Evolutionary conservation across 2,329 filamentous ascomycete genomes (phyloP).

Genomic region (Pseudodiploospora longispora): DNA sequence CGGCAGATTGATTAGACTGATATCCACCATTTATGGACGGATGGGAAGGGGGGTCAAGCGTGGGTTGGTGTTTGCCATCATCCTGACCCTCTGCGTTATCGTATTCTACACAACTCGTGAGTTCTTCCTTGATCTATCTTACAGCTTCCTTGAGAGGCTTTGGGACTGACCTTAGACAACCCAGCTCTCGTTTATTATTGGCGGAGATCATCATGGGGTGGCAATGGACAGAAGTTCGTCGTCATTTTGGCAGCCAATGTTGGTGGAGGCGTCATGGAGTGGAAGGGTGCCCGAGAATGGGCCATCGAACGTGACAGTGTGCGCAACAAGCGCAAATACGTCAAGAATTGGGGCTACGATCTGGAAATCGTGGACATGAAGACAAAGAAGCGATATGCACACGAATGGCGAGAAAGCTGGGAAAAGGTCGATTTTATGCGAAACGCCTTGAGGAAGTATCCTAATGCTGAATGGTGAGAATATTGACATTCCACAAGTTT

Average conservation of each 20-base stretch:
- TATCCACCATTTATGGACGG: constrained; percentile 30
- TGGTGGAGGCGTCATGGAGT: constrained; percentile 96
- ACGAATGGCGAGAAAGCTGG: constrained; percentile 99
- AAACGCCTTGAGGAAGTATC: constrained; percentile 84
- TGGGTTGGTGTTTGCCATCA: constrained; percentile 49
- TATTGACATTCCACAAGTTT: constrained; percentile 1
- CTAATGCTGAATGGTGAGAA: constrained; percentile 88
- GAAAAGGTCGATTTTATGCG: constrained; percentile 95
- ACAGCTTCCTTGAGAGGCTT: neutral
- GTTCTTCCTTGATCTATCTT: constrained; percentile 26
- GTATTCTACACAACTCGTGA: constrained; percentile 68
- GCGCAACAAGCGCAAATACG: constrained; percentile 88
- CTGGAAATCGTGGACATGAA: constrained; percentile 97
- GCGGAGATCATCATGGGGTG: constrained; percentile 63
- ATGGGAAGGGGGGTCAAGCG: constrained; percentile 60
- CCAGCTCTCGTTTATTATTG: constrained; percentile 52
- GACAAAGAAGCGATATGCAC: constrained; percentile 95
- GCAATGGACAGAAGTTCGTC: constrained; percentile 84
- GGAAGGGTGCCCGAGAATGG: constrained; percentile 97
- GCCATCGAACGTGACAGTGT: constrained; percentile 95
- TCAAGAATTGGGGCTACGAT: constrained; percentile 83
- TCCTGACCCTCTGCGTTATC: constrained; percentile 53
- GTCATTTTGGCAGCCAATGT: constrained; percentile 90
- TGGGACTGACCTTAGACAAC: constrained; percentile 1
- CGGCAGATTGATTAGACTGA: constrained; percentile 33